Evolutionary conservation across 2,329 filamentous ascomycete species (phyloP).

Genomic region (Emergomyces orientalis): DNA sequence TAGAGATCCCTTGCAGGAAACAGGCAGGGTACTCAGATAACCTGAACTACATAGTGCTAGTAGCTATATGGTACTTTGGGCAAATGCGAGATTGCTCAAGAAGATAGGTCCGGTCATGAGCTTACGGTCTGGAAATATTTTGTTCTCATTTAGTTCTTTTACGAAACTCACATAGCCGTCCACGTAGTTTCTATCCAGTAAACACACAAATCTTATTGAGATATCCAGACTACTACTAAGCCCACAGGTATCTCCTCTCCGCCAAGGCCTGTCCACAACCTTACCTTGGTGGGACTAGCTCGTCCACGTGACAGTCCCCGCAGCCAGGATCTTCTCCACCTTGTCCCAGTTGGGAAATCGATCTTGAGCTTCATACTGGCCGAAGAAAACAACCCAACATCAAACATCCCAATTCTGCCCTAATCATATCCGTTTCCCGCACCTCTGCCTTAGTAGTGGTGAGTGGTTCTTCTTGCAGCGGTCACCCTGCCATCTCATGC

Average conservation of each 20-base stretch:
- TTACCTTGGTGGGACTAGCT: slow-evolving; percentile 1
- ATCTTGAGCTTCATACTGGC: slow-evolving; percentile 11
- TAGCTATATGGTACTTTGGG: too few relatives aligned
- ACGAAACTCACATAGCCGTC: too few relatives aligned
- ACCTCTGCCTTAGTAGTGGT: slow-evolving; percentile 2
- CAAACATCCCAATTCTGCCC: neutral
- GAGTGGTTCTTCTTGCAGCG: neutral
- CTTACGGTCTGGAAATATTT: too few relatives aligned
- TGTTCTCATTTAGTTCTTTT: too few relatives aligned
- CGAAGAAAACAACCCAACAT: neutral
- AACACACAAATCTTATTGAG: too few relatives aligned
- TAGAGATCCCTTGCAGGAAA: too few relatives aligned
- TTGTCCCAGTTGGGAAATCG: slow-evolving; percentile 14
- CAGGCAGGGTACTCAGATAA: too few relatives aligned
- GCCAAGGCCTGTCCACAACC: too few relatives aligned
- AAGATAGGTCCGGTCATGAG: neutral
- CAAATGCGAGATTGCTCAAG: too few relatives aligned
- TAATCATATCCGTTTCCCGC: neutral
- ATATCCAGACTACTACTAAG: too few relatives aligned
- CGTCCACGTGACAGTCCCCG: slow-evolving; percentile 6
- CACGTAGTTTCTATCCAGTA: too few relatives aligned
- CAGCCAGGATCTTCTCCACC: slow-evolving; percentile 4
- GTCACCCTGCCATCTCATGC: neutral
- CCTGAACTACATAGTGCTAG: too few relatives aligned
- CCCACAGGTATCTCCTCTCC: neutral